Conservation (phyloP, 2,329 filamentous ascomycete genomes). For the Aspergillus jensenii region DNA sequence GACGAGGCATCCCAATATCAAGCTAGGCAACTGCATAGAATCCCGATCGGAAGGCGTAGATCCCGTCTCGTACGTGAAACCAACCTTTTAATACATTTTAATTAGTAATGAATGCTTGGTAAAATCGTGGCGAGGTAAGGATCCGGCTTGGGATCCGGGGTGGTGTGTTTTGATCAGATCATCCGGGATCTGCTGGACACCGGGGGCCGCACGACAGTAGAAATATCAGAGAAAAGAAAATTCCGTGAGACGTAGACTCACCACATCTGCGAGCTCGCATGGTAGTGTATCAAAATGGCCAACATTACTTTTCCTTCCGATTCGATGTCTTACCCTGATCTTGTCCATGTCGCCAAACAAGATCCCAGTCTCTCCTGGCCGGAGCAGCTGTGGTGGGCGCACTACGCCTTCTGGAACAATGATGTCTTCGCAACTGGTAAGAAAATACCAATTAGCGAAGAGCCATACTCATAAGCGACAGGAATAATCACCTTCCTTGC, state of each 20-base stretch:
- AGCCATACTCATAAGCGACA: conserved; percentile 44
- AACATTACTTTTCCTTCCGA: conserved; percentile 16
- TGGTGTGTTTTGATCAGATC: conserved; percentile 23
- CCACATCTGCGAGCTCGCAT: background rate
- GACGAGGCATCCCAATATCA: background rate
- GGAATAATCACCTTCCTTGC: conserved; percentile 94
- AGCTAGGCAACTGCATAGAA: background rate
- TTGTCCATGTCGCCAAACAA: conserved; percentile 63
- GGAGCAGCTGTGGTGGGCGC: conserved; percentile 89
- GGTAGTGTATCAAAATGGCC: conserved; percentile 12
- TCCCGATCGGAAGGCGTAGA: background rate
- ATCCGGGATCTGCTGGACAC: conserved; percentile 15
- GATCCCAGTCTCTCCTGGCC: conserved; percentile 81
- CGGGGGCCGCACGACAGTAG: background rate
- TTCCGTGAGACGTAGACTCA: background rate
- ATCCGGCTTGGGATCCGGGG: conserved; percentile 16
- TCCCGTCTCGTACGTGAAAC: background rate
- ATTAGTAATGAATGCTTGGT: background rate
- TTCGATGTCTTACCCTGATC: conserved; percentile 58
- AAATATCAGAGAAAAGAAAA: conserved; percentile 5
- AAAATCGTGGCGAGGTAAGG: conserved; percentile 1
- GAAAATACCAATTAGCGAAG: too few relatives aligned
- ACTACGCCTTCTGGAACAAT: conserved; percentile 97
- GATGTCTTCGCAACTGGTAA: conserved; percentile 69
- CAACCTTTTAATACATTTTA: background rate